Percentiles rank a stretch among this genome's conserved stretches.
These are phyloP conservation scores for Amanita molliuscula DNA, from an alignment of 768 basidiomycete genomes.

Conservation along the genomic window DNA sequence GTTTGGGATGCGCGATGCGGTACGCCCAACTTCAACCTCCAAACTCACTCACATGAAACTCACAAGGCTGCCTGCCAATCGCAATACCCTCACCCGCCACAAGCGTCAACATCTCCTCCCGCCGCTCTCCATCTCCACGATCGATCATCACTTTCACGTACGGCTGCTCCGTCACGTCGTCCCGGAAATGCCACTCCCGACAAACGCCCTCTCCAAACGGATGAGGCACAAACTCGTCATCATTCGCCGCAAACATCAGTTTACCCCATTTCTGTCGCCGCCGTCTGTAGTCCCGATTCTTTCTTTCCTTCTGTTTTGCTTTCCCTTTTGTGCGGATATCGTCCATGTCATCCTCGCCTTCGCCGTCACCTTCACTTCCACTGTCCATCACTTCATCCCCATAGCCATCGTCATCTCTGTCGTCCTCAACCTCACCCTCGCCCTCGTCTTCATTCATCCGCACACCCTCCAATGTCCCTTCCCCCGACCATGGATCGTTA, in stretches of 20 bases:
- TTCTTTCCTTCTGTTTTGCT: not conserved
- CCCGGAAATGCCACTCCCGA: constrained; percentile 45
- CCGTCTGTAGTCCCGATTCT: constrained; percentile 3
- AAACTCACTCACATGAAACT: constrained; percentile 38
- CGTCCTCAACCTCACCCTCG: not conserved
- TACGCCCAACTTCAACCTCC: constrained; percentile 6
- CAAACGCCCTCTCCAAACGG: constrained; percentile 62
- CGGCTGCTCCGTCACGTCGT: constrained; percentile 45
- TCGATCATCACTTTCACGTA: constrained; percentile 33
- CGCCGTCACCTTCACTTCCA: not conserved
- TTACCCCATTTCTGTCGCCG: constrained; percentile 19
- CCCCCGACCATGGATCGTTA: not conserved
- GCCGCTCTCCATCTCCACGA: constrained; percentile 20
- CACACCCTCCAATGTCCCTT: constrained; percentile 3
- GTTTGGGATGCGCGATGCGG: not conserved
- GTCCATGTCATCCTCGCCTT: not conserved
- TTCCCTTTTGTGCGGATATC: not conserved
- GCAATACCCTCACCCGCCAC: constrained; percentile 43
- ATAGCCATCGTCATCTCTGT: not conserved
- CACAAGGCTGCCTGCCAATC: constrained; percentile 51
- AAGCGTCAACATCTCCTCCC: constrained; percentile 21
- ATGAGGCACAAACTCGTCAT: constrained; percentile 65
- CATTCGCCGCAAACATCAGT: constrained; percentile 21
- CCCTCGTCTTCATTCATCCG: constrained; percentile 20
- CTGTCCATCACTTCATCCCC: not conserved